phyloP scores from a whole-genome alignment of 257 asterid species.

The Solanum megistacrolobum region DNA sequence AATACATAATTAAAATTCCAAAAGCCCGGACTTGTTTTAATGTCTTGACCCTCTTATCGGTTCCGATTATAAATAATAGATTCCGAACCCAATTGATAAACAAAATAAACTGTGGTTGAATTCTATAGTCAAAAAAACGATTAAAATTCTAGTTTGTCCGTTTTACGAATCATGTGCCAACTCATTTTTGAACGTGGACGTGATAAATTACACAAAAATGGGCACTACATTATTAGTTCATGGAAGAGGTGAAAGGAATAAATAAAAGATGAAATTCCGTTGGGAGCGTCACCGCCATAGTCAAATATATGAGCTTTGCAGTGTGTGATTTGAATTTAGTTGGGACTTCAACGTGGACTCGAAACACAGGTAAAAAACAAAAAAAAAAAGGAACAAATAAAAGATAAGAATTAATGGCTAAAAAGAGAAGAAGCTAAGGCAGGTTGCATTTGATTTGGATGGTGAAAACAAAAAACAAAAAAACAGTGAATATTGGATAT shows the following conservation, averaged over 20 bases:
- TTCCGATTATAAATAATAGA: neutral
- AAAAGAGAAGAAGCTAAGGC: conserved; percentile 3
- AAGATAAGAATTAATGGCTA: neutral
- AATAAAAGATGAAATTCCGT: too few relatives aligned
- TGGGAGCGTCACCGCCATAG: too few relatives aligned
- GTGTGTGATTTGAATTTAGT: too few relatives aligned
- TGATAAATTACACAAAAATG: neutral
- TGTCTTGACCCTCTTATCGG: neutral
- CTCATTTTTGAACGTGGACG: neutral
- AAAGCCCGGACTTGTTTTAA: neutral
- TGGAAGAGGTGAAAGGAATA: neutral
- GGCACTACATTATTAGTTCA: neutral
- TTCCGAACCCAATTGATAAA: neutral
- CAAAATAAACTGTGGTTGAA: neutral
- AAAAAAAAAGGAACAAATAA: conserved; percentile 1
- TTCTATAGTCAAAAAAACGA: neutral
- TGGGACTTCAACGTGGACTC: too few relatives aligned
- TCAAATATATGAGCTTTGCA: too few relatives aligned
- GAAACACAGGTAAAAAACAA: too few relatives aligned
- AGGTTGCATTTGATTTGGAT: conserved; percentile 7
- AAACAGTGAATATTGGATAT: conserved; percentile 15
- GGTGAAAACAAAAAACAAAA: neutral
- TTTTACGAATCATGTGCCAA: neutral
- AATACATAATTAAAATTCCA: too few relatives aligned
- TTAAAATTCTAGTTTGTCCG: neutral